Evolutionary conservation across 1,284 basidiomycete genomes (phyloP).

Genomic region (Cryptococcus depauperatus): DNA sequence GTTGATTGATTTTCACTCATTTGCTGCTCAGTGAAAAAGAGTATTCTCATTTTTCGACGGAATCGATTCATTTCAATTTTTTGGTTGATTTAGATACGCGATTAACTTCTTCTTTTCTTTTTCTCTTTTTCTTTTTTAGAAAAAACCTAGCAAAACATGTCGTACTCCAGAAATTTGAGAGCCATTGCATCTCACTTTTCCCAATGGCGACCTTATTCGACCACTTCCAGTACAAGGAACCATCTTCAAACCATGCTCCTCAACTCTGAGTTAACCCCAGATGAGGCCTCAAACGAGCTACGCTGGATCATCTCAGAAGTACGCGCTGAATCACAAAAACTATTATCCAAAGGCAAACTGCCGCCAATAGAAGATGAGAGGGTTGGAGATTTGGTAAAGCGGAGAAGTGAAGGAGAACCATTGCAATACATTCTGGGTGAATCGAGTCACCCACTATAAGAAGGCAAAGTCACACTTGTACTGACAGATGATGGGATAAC

Average conservation of each 20-base stretch:
- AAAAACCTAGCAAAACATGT: too few species aligned
- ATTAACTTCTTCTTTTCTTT: too few species aligned
- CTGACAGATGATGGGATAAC: background rate
- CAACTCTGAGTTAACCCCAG: slow-evolving; percentile 31
- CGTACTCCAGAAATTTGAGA: too few species aligned
- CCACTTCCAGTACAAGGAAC: background rate
- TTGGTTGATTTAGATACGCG: too few species aligned
- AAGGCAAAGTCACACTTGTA: background rate
- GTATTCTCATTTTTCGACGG: too few species aligned
- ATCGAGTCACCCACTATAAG: slow-evolving; percentile 16
- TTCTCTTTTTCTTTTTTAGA: too few species aligned
- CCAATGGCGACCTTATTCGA: too few species aligned
- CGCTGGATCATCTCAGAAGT: slow-evolving; percentile 33
- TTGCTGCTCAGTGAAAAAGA: too few species aligned
- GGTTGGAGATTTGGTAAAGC: slow-evolving; percentile 25
- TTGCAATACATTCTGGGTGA: slow-evolving; percentile 84
- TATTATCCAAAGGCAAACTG: slow-evolving; percentile 4
- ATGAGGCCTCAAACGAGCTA: slow-evolving; percentile 35
- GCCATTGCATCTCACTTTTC: too few species aligned
- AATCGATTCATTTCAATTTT: too few species aligned
- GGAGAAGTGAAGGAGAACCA: slow-evolving; percentile 59
- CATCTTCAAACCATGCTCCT: slow-evolving; percentile 10
- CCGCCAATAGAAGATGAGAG: slow-evolving; percentile 10
- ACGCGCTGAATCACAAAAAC: background rate
- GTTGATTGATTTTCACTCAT: too few species aligned